These are phyloP conservation scores for Diutina ranongensis DNA, from an alignment of 1,139 yeast genomes.

Conservation along the genomic window DNA sequence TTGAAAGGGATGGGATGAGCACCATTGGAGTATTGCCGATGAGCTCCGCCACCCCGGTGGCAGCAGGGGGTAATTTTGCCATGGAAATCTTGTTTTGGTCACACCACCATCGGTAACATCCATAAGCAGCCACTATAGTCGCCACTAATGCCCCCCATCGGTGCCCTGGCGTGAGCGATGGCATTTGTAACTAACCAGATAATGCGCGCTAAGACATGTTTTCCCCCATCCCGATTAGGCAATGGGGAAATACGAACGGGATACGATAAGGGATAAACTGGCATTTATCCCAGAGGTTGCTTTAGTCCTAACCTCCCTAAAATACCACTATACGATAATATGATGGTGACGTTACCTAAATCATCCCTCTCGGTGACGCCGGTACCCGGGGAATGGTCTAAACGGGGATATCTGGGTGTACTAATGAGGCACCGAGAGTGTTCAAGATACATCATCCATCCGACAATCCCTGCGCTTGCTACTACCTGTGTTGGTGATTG, in stretches of 20 bases:
- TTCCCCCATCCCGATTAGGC: neutral
- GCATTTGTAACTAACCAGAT: neutral
- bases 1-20: slow-evolving; percentile 63
- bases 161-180: neutral
- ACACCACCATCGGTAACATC: neutral
- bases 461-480: neutral
- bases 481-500: no score
- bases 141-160: neutral
- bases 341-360: no score
- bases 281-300: no score
- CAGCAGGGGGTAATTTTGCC: neutral
- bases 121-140: neutral
- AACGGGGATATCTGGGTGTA: neutral
- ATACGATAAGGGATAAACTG: no score
- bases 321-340: no score
- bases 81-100: neutral
- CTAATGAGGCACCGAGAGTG: neutral
- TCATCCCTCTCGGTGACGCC: neutral
- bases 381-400: neutral
- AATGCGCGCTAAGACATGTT: neutral
- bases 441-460: neutral
- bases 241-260: no score
- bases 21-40: slow-evolving; percentile 89
- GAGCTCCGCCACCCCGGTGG: slow-evolving; percentile 16
- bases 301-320: no score